A percentile compares a stretch with the other conserved stretches of the same genome.
Evolutionary conservation across 2,329 filamentous ascomycete genomes (phyloP).

Genomic region (Monosporascus sp.): DNA sequence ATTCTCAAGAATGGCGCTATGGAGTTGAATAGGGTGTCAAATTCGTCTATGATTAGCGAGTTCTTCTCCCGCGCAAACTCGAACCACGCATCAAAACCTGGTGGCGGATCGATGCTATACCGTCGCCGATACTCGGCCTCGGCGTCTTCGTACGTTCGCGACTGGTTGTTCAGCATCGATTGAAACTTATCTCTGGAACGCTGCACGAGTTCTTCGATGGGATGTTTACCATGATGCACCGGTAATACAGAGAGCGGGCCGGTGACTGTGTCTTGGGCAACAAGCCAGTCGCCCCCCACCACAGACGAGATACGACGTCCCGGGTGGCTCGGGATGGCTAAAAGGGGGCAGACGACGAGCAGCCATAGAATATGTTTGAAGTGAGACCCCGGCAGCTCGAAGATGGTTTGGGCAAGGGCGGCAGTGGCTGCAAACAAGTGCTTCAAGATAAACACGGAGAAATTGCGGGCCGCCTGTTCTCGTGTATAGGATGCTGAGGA

Average conservation of each 20-base stretch:
- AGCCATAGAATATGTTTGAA: background rate
- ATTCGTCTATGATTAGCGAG: constrained; percentile 46
- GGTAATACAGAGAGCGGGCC: background rate
- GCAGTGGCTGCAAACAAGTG: background rate
- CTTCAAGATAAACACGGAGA: background rate
- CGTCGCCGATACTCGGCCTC: constrained; percentile 36
- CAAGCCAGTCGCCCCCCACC: background rate
- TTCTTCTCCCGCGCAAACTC: constrained; percentile 32
- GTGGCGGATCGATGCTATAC: constrained; percentile 37
- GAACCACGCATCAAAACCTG: constrained; percentile 42
- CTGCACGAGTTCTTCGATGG: constrained; percentile 27
- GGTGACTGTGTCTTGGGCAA: background rate
- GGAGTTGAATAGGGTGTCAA: constrained; percentile 35
- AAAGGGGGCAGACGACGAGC: background rate
- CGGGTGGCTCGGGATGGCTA: background rate
- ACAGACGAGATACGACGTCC: background rate
- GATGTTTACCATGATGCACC: constrained; percentile 20
- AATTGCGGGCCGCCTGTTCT: background rate
- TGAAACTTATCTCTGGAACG: constrained; percentile 26
- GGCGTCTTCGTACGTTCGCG: constrained; percentile 29
- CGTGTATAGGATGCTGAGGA: background rate
- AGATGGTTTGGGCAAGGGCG: background rate
- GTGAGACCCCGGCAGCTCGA: background rate
- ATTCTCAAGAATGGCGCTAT: constrained; percentile 36
- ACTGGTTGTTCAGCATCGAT: constrained; percentile 29